Evolutionary conservation across 768 basidiomycete species (phyloP).

Genomic region (Tulasnella sp.): DNA sequence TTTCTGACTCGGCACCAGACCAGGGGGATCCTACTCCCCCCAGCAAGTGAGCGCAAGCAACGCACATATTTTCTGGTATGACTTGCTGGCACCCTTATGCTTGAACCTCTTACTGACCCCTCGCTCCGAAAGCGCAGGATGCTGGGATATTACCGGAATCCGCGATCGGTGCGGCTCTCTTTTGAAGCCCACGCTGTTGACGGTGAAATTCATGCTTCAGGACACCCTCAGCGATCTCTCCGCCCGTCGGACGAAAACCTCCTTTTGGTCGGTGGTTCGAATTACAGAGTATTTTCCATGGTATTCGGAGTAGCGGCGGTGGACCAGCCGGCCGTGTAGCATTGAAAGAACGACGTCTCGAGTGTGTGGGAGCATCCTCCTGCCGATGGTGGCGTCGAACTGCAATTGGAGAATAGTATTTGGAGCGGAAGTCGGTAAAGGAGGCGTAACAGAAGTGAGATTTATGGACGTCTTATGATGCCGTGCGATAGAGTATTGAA

Average conservation of each 20-base stretch:
- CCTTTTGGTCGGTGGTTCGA: not conserved
- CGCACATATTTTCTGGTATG: not conserved
- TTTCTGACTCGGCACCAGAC: not conserved
- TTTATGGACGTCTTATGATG: not conserved
- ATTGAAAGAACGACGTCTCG: not conserved
- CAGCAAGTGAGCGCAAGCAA: not conserved
- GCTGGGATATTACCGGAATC: not conserved
- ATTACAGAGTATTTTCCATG: not conserved
- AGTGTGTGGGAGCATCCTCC: not conserved
- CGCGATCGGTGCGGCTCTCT: no score
- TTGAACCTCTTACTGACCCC: no score
- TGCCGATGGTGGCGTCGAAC: not conserved
- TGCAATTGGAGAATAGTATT: not conserved
- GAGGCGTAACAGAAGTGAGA: not conserved
- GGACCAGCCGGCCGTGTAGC: not conserved
- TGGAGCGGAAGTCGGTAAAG: not conserved
- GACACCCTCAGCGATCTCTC: no score
- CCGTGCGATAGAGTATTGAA: not conserved
- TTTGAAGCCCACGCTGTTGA: no score
- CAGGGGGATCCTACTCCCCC: not conserved
- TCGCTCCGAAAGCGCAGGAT: not conserved
- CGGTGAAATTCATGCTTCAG: no score
- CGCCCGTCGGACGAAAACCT: no score
- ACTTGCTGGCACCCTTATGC: not conserved
- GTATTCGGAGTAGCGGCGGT: not conserved